A percentile compares a stretch with the other conserved stretches of the same genome.
Conservation (phyloP, 306 rosid genomes). For the Prunus mira region DNA sequence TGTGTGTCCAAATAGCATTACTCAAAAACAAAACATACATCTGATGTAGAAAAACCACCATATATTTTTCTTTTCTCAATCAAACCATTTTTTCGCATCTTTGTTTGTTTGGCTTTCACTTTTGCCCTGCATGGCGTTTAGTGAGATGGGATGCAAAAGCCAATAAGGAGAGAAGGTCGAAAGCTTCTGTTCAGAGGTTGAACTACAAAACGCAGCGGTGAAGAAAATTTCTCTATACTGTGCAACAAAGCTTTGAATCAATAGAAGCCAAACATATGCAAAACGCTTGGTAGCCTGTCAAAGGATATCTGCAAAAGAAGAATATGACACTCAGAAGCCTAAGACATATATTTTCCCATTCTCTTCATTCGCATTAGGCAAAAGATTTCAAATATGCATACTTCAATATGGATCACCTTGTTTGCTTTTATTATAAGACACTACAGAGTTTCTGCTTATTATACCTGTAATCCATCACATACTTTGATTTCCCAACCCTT, state of each 20-base stretch:
- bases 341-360: background rate
- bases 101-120: background rate
- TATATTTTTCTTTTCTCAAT: no score
- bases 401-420: background rate
- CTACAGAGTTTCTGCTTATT: background rate
- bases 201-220: constrained; percentile 26
- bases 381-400: background rate
- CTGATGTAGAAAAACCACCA: no score
- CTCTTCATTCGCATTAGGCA: background rate
- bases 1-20: no score
- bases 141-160: background rate
- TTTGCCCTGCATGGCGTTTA: background rate
- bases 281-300: constrained; percentile 97
- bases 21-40: no score
- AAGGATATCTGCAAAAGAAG: constrained; percentile 65
- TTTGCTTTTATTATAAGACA: background rate
- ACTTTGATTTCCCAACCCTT: constrained; percentile 71
- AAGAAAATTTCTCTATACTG: constrained; percentile 30
- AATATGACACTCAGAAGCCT: constrained; percentile 3
- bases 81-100: no score
- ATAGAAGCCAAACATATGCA: constrained; percentile 85
- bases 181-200: constrained; percentile 53
- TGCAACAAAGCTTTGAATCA: constrained; percentile 87
- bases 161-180: background rate
- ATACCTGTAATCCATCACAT: constrained; percentile 92